Evolutionary conservation across 1,139 yeast genomes (phyloP).

Genomic region (Debaryomyces fabryi): DNA sequence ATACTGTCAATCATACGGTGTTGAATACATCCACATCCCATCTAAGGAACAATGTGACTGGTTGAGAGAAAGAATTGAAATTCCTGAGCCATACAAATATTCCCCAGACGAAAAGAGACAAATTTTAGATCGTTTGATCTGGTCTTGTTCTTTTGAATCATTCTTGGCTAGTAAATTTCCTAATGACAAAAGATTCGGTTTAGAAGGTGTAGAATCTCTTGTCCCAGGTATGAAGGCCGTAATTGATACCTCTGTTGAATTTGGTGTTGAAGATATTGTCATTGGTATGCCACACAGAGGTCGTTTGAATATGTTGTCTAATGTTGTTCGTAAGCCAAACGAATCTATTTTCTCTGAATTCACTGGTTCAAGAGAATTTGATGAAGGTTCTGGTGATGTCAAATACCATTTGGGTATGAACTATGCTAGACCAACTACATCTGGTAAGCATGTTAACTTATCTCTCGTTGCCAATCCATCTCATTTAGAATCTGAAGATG

Average conservation of each 20-base stretch:
- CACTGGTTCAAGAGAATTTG: constrained; percentile 82
- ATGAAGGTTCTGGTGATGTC: constrained; percentile 98
- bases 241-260: constrained; percentile 90
- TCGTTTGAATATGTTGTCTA: constrained; percentile 94
- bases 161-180: constrained; percentile 96
- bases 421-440: constrained; percentile 97
- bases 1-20: constrained; percentile 89
- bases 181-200: constrained; percentile 96
- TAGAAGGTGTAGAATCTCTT: constrained; percentile 96
- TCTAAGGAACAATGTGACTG: constrained; percentile 96
- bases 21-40: constrained; percentile 96
- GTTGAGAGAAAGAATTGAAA: constrained; percentile 96
- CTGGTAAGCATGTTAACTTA: constrained; percentile 94
- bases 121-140: constrained; percentile 91
- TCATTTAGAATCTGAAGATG: constrained; percentile 98
- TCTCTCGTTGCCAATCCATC: constrained; percentile 98
- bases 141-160: constrained; percentile 94
- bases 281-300: constrained; percentile 99
- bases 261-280: constrained; percentile 93
- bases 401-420: constrained; percentile 99
- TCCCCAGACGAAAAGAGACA: constrained; percentile 91
- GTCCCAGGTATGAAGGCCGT: constrained; percentile 97
- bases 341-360: constrained; percentile 97
- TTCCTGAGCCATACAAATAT: constrained; percentile 85
- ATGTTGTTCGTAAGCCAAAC: constrained; percentile 97